phyloP scores from a whole-genome alignment of 1,139 yeast genomes.

The Ashbya aceris region DNA sequence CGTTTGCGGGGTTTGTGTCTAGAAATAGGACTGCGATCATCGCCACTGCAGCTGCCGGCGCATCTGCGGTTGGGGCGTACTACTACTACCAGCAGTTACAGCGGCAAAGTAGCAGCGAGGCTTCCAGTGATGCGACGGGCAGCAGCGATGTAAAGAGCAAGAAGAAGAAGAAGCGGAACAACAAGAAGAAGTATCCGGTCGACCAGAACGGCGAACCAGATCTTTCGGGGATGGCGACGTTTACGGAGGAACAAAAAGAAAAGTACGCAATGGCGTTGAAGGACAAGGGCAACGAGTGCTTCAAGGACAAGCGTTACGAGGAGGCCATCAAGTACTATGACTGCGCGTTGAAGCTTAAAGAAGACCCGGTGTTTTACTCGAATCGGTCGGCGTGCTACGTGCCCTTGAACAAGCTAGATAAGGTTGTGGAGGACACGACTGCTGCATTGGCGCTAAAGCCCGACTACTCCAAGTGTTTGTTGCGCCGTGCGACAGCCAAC shows the following conservation, averaged over 20 bases:
- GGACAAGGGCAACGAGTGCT: conserved; percentile 80
- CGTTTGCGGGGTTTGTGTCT: conserved; percentile 36
- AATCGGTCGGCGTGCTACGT: conserved; percentile 95
- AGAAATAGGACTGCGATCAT: conserved; percentile 53
- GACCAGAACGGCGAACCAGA: conserved; percentile 48
- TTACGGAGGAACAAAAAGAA: conserved; percentile 49
- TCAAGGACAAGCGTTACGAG: conserved; percentile 59
- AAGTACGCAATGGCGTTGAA: conserved; percentile 70
- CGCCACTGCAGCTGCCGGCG: conserved; percentile 53
- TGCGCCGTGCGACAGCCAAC: conserved; percentile 76
- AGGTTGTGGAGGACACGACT: conserved; percentile 81
- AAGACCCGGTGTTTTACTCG: conserved; percentile 84
- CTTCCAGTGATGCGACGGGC: conserved; percentile 11
- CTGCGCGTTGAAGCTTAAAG: conserved; percentile 62
- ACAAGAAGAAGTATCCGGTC: conserved; percentile 40
- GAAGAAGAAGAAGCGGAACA: conserved; percentile 36
- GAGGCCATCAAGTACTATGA: conserved; percentile 71
- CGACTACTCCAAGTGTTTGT: conserved; percentile 79
- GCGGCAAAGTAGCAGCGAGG: conserved; percentile 12
- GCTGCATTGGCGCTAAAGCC: conserved; percentile 80
- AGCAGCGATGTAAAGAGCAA: conserved; percentile 26
- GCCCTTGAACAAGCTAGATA: conserved; percentile 66
- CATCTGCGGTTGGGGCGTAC: conserved; percentile 54
- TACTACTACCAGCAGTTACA: conserved; percentile 37
- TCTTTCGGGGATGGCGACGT: conserved; percentile 38